Evolutionary conservation across 2,329 filamentous ascomycete species (phyloP).

Genomic region (Stemphylium vesicarium): DNA sequence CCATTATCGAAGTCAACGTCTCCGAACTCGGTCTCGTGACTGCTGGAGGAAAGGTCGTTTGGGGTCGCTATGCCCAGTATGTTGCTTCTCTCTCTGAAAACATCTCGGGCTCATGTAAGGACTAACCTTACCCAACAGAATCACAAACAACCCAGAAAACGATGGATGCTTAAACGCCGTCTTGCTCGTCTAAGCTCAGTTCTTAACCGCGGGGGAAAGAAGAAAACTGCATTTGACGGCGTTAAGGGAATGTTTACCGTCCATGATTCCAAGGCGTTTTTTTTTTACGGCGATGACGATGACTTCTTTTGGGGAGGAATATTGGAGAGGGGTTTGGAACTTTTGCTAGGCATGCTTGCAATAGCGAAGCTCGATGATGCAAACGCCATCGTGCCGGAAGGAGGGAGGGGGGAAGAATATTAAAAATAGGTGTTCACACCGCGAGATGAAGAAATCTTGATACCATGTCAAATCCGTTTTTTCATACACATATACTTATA

Average conservation of each 20-base stretch:
- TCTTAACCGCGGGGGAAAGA: background rate
- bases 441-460: no score
- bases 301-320: background rate
- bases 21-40: slow-evolving; percentile 90
- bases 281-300: slow-evolving; percentile 8
- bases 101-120: no score
- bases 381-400: no score
- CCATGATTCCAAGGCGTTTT: slow-evolving; percentile 14
- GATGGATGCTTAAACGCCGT: slow-evolving; percentile 49
- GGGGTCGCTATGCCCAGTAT: slow-evolving; percentile 43
- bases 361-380: no score
- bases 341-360: background rate
- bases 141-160: slow-evolving; percentile 49
- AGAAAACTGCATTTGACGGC: slow-evolving; percentile 22
- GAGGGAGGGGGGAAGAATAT: no score
- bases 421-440: no score
- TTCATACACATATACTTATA: no score
- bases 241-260: slow-evolving; percentile 8
- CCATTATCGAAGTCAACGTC: slow-evolving; percentile 87
- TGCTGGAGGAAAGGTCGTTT: slow-evolving; percentile 76
- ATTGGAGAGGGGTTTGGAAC: background rate
- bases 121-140: slow-evolving; percentile 13
- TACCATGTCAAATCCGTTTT: no score
- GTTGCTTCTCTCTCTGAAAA: background rate
- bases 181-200: slow-evolving; percentile 36